These are phyloP conservation scores for Aureobasidium uvarum DNA, from an alignment of 2,329 filamentous ascomycete species.

Conservation along the genomic window DNA sequence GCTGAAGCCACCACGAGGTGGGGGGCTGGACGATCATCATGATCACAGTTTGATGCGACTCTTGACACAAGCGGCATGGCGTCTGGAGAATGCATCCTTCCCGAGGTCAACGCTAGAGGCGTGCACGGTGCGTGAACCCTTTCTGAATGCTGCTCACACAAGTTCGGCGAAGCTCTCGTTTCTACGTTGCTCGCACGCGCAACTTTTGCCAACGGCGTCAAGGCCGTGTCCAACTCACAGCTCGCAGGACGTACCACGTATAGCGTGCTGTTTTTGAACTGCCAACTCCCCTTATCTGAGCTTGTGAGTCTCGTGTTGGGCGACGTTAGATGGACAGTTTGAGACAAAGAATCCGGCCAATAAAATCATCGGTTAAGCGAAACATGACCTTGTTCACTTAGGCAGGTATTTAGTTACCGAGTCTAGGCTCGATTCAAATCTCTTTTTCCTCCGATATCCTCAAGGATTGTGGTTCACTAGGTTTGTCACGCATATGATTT, in stretches of 20 bases:
- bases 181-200: slow-evolving; percentile 14
- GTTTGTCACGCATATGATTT: slow-evolving; percentile 16
- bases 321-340: slow-evolving; percentile 7
- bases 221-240: background rate
- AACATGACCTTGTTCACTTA: background rate
- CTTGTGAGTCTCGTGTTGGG: background rate
- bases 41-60: slow-evolving; percentile 19
- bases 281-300: background rate
- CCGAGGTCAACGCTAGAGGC: background rate
- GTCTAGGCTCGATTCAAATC: slow-evolving; percentile 24
- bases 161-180: background rate
- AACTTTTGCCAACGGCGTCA: slow-evolving; percentile 8
- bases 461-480: slow-evolving; percentile 20
- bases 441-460: slow-evolving; percentile 14
- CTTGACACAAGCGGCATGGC: slow-evolving; percentile 23
- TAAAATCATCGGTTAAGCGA: slow-evolving; percentile 17
- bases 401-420: slow-evolving; percentile 9
- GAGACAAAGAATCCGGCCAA: slow-evolving; percentile 21
- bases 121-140: slow-evolving; percentile 21
- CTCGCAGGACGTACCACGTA: background rate
- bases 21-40: slow-evolving; percentile 22
- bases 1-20: slow-evolving; percentile 19
- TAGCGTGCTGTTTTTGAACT: background rate
- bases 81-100: slow-evolving; percentile 23
- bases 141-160: background rate